Percentiles rank a stretch among this genome's conserved stretches.
phyloP scores from a whole-genome alignment of 805 yeast genomes.

The Candida mattraensis region DNA sequence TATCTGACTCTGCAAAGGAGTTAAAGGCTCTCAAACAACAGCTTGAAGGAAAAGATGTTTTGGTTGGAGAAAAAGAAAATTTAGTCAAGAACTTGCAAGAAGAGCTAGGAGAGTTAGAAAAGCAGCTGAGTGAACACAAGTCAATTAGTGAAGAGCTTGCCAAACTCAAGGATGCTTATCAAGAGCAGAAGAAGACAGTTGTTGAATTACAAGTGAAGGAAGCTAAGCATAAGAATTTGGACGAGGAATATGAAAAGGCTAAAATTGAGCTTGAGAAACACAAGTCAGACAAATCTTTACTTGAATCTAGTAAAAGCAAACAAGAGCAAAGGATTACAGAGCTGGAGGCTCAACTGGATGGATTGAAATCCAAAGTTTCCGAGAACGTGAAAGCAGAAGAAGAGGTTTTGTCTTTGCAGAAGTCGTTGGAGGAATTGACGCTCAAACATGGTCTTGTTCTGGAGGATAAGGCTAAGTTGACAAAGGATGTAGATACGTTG shows the following conservation, averaged over 20 bases:
- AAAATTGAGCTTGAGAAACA: no score
- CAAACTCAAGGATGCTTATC: background rate
- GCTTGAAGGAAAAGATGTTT: constrained; percentile 13
- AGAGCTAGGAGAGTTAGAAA: background rate
- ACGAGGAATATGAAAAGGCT: no score
- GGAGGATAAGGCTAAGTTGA: constrained; percentile 11
- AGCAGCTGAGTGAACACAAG: background rate
- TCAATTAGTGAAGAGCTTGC: background rate
- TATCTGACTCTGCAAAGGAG: no score
- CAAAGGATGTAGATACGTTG: constrained; percentile 8
- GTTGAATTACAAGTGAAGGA: constrained; percentile 3
- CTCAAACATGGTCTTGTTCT: constrained; percentile 31
- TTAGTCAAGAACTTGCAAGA: background rate
- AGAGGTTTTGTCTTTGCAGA: no score
- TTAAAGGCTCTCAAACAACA: no score
- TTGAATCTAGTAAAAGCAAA: no score
- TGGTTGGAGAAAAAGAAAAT: constrained; percentile 9
- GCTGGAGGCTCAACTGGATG: no score
- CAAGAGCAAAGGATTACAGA: no score
- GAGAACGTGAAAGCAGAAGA: no score
- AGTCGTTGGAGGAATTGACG: constrained; percentile 41
- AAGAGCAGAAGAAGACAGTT: constrained; percentile 6
- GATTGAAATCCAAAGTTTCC: no score
- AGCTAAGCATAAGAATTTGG: no score
- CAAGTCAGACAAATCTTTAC: no score